phyloP scores from a whole-genome alignment of 225 moss, liverwort and hornwort species.

The Lunularia cruciata region DNA sequence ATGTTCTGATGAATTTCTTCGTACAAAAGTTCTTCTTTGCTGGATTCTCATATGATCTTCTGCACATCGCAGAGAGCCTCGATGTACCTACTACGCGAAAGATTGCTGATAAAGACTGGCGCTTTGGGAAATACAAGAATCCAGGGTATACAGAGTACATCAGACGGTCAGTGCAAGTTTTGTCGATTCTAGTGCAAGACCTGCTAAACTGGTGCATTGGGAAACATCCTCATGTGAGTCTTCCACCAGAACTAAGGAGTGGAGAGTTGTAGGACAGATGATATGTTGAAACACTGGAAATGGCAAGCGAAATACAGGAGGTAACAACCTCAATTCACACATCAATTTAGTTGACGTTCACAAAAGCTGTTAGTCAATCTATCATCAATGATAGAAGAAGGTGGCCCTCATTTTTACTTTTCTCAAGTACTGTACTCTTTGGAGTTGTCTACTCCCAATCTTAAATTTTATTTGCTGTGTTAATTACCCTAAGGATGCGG shows the following conservation, averaged over 20 bases:
- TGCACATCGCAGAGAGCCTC: conserved; percentile 62
- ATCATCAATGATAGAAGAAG: too few species aligned
- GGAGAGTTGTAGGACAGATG: conserved; percentile 56
- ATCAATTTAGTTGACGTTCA: too few species aligned
- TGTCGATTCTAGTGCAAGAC: conserved; percentile 56
- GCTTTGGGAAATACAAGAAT: conserved; percentile 68
- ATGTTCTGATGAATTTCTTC: not conserved
- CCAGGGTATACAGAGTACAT: conserved; percentile 42
- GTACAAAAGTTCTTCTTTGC: not conserved
- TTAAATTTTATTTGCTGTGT: too few species aligned
- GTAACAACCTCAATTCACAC: too few species aligned
- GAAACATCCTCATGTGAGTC: conserved; percentile 46
- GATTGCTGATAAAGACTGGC: conserved; percentile 82
- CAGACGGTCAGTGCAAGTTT: conserved; percentile 62
- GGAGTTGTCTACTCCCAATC: not conserved
- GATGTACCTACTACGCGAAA: conserved; percentile 55
- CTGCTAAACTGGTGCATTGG: conserved; percentile 41
- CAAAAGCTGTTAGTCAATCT: too few species aligned
- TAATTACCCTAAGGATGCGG: too few species aligned
- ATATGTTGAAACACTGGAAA: too few species aligned
- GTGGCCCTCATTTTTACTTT: not conserved
- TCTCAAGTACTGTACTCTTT: not conserved
- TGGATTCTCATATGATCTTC: not conserved
- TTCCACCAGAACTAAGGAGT: conserved; percentile 67
- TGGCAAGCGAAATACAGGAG: too few species aligned